Base-by-base conservation (phyloP, 2,329 filamentous ascomycete genomes). In the Sphaerulina musiva region DNA sequence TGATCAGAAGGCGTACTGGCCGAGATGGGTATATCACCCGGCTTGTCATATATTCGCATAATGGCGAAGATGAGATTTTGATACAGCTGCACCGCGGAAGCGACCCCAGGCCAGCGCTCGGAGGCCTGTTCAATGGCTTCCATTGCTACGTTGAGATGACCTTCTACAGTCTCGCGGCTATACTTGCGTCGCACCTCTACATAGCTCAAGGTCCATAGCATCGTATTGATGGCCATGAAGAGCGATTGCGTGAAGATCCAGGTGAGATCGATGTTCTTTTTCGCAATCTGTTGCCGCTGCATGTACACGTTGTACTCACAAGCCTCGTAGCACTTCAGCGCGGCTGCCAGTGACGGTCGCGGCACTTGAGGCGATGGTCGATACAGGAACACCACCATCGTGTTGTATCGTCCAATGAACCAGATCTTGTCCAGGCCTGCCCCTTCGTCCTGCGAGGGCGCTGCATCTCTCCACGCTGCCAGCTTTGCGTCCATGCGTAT, bases 291-390 rank as follows among this genome's bases (percentile, higher is more conserved):
- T 64, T 86, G 84, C 66, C 82, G 83, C 43, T 90, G 86, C 68
- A 92, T 82, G 60, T 85, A 80, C 63, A 96, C 88, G 66, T 95
- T 91, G 70, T 83, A 88, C 9, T 84, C 79, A 45, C 89, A 85
- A 40, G 89, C 90, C 44, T 93, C 84, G 66, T 87, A 96, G 68
- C 91, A 97, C 62, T 83, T 85, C 32, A 80, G 74, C 1, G 92
- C 92, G 1, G 91, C 89, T n/a, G 80, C 74, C 6, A 85, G 70
- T 0, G 89, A 91, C 0, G 93, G 93, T 57, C 87, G 85, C 0
- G 92, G 88, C 2, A 97, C 83, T 69, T 97, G 93, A 1, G 93
- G 93, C 1, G 89, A 95, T 0, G 93, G 93, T 2, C 93, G 82
- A 69, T 89, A 93, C 60, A 97, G 79, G 62, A 91, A 87, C 44